Percentiles rank a stretch among this genome's conserved stretches.
Conservation (phyloP, 345 rosid species). For the Camelina sativa region DNA sequence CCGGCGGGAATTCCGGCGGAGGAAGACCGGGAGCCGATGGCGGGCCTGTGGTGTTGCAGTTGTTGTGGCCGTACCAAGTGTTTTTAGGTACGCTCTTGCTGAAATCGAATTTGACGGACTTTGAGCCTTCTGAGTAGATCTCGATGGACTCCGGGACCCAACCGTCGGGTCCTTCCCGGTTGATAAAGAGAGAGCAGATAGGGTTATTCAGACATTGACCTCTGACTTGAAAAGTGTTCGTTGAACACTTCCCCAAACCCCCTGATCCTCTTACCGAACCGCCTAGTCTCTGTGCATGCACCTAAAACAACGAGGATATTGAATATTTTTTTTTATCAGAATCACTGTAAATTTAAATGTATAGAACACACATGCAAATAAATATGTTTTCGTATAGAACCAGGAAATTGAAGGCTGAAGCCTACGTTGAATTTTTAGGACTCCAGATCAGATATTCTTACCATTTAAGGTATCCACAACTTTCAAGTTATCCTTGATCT, state of each 20-base stretch:
- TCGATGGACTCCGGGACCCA: slow-evolving; percentile 71
- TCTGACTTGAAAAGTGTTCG: slow-evolving; percentile 61
- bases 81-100: slow-evolving; percentile 53
- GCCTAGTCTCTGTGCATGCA: slow-evolving; percentile 64
- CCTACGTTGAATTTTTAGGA: neutral
- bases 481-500: neutral
- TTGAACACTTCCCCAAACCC: slow-evolving; percentile 69
- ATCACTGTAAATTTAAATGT: neutral
- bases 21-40: slow-evolving; percentile 27
- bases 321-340: neutral
- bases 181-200: slow-evolving; percentile 61
- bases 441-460: neutral
- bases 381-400: neutral
- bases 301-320: slow-evolving; percentile 40
- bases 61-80: slow-evolving; percentile 69
- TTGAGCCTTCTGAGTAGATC: slow-evolving; percentile 50
- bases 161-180: slow-evolving; percentile 62
- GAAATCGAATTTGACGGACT: slow-evolving; percentile 54
- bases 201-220: slow-evolving; percentile 66
- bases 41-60: slow-evolving; percentile 41
- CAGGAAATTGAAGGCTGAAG: neutral
- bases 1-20: slow-evolving; percentile 14
- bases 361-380: neutral
- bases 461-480: neutral
- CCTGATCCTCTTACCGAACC: slow-evolving; percentile 49